These are phyloP conservation scores for Rhododendron simsii DNA, from an alignment of 148 eudicot genomes.

Conservation along the genomic window DNA sequence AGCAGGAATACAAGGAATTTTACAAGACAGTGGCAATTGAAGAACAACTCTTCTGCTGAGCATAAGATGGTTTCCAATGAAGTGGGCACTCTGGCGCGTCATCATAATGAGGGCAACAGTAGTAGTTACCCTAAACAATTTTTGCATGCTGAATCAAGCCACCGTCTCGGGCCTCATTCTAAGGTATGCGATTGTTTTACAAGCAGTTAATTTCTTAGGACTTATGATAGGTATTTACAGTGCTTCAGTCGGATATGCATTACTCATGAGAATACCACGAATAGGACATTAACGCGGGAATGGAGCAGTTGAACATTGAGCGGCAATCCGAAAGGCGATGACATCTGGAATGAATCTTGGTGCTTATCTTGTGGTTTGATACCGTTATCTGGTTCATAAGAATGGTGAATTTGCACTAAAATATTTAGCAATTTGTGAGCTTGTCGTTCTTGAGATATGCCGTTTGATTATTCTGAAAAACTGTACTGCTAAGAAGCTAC, in stretches of 20 bases:
- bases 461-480: not conserved
- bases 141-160: slow-evolving; percentile 6
- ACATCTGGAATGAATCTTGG: not conserved
- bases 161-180: not conserved
- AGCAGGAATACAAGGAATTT: not conserved
- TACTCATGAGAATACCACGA: not conserved
- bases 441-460: not conserved
- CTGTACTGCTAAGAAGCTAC: not conserved
- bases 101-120: not conserved
- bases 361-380: not conserved
- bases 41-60: slow-evolving; percentile 4
- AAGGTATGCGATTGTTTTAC: not conserved
- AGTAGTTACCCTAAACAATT: not conserved
- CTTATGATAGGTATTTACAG: not conserved
- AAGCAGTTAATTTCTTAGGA: not conserved
- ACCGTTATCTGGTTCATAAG: not conserved
- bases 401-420: not conserved
- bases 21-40: not conserved
- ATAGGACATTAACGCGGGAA: not conserved
- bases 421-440: not conserved
- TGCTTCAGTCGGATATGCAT: not conserved
- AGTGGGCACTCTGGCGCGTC: not conserved
- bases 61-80: not conserved
- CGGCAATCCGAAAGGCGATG: not conserved
- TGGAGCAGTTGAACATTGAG: not conserved